Evolutionary conservation across 805 yeast species (phyloP).

Genomic region (Pichia exigua): DNA sequence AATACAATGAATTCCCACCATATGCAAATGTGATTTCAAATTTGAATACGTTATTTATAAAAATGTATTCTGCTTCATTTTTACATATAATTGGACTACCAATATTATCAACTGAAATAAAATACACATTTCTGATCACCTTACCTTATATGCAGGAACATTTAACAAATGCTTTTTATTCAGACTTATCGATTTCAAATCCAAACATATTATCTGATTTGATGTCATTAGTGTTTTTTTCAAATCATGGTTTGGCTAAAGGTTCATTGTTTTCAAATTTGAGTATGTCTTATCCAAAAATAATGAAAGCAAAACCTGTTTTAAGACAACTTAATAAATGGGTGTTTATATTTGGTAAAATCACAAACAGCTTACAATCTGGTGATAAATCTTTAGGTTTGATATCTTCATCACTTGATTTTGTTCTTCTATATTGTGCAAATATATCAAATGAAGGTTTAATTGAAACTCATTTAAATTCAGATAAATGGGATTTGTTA

Average conservation of each 20-base stretch:
- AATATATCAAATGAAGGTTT: constrained; percentile 1
- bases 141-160: constrained; percentile 1
- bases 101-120: neutral
- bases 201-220: constrained; percentile 15
- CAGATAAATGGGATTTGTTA: constrained; percentile 20
- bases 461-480: neutral
- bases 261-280: constrained; percentile 7
- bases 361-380: constrained; percentile 1
- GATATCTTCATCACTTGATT: neutral
- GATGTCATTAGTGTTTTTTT: constrained; percentile 8
- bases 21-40: constrained; percentile 18
- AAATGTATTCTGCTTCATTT: neutral
- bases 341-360: constrained; percentile 31
- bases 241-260: constrained; percentile 18
- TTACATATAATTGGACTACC: neutral
- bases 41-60: neutral
- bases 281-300: neutral
- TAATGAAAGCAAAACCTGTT: constrained; percentile 29
- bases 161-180: neutral
- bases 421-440: neutral
- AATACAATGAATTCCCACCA: constrained; percentile 22
- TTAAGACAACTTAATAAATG: constrained; percentile 42
- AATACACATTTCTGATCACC: neutral
- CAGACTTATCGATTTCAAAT: neutral
- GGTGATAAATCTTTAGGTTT: constrained; percentile 29